Evolutionary conservation across 768 basidiomycete genomes (phyloP), one percentile per base, ranked within the genome.

Genomic region (Mycena venus): DNA sequence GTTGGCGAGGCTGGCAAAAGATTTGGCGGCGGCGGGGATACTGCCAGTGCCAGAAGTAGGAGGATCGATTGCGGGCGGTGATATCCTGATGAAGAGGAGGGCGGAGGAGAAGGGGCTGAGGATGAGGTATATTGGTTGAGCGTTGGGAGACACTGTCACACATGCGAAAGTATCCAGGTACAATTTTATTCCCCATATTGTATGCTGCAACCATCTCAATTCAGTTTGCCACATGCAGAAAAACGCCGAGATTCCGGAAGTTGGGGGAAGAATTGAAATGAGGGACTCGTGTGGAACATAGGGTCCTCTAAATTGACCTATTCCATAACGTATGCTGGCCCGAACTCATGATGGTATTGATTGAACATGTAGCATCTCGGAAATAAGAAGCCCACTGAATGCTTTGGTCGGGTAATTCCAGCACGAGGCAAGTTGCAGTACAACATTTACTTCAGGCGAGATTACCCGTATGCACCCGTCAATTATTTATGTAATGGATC

Each of bases 81-180:
- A 68, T 68, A 68, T 68, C 55, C 58, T 68, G 66, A 68, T 68
- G 66, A 68, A 42, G 66, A 68, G 55, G 66, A 58, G 36, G 66
- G 66, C 55, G 56, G 66, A 68, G 25, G 40, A 58, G 56, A 68
- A 68, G 55, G 66, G 66, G 55, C 55, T 68, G 55, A 68, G 53
- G 40, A 58, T 31, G 55, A 68, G 56, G 31, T 68, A 68, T 21
- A 68, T 68, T 68, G 55, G 66, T 21, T 68, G 66, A 68, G 34
- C 29, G 51, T 27, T 34, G 62, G 62, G 47, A 49, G 47, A 51
- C 49, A 64, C 29, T 29, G 47, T 63, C 61, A 42, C 27, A 61
- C 27, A 40, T 62, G 40, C 38, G 47, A 25, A 47, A 44, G 10
- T 62, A 62, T 62, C 42, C 61, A 47, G 61, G 19, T 44, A 62